phyloP scores from a whole-genome alignment of 2,329 filamentous ascomycete genomes.

The Diaporthe citrichinensis region DNA sequence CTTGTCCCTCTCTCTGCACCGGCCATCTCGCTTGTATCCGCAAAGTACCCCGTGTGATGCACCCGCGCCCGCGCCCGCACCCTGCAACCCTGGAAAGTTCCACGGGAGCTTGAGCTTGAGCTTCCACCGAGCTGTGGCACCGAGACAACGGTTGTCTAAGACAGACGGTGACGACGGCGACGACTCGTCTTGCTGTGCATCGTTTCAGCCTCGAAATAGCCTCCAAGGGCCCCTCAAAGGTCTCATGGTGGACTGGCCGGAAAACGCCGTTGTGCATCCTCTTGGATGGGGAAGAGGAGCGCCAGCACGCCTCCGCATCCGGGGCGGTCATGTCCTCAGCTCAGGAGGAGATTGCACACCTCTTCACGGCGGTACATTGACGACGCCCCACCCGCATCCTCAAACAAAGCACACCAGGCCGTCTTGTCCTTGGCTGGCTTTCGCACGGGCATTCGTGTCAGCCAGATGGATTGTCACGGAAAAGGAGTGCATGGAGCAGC shows the following conservation, averaged over 20 bases:
- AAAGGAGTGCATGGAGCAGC: slow-evolving; percentile 34
- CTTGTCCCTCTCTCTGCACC: neutral
- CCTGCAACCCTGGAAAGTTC: slow-evolving; percentile 15
- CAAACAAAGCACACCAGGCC: slow-evolving; percentile 32
- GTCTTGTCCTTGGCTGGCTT: slow-evolving; percentile 21
- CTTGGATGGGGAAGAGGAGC: neutral
- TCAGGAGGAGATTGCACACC: slow-evolving; percentile 35
- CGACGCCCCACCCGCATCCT: slow-evolving; percentile 17
- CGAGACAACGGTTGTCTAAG: neutral
- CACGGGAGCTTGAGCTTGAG: slow-evolving; percentile 31
- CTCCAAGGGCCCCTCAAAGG: neutral
- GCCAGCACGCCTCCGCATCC: neutral
- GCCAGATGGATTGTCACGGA: slow-evolving; percentile 28
- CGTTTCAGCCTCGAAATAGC: neutral
- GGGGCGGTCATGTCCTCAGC: neutral
- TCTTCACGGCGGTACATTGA: slow-evolving; percentile 32
- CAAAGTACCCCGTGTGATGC: slow-evolving; percentile 19
- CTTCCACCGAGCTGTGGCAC: slow-evolving; percentile 8
- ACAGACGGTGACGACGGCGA: neutral
- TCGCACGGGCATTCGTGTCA: slow-evolving; percentile 36
- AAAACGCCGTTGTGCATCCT: slow-evolving; percentile 20
- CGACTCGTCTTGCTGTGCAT: neutral
- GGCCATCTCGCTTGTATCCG: slow-evolving; percentile 8
- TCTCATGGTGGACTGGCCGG: neutral
- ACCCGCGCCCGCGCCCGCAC: neutral